phyloP scores from a whole-genome alignment of 1,284 basidiomycete genomes.

The Ustilago sp. region DNA sequence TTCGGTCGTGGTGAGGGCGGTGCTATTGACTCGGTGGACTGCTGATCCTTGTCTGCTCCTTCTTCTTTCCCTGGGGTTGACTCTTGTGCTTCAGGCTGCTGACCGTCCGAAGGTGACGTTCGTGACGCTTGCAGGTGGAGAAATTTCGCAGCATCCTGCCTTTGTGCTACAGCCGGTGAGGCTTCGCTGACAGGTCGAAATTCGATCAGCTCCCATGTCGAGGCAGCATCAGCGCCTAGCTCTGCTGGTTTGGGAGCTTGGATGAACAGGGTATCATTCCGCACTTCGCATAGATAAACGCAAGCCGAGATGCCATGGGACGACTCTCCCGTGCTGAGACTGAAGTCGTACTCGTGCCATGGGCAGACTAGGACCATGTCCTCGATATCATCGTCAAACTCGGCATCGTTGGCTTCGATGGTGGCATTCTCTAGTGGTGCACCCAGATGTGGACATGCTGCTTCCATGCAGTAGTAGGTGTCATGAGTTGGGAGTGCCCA shows the following conservation, averaged over 20 bases:
- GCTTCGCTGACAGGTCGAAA: constrained; percentile 83
- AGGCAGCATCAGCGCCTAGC: constrained; percentile 1
- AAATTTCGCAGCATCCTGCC: constrained; percentile 32
- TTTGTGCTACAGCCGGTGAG: constrained; percentile 19
- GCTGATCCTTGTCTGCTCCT: background rate
- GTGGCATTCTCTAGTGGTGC: constrained; percentile 85
- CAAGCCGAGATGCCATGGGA: constrained; percentile 83
- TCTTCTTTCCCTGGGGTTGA: background rate
- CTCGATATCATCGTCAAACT: constrained; percentile 71
- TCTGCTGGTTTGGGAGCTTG: constrained; percentile 42
- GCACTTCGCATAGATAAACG: constrained; percentile 77
- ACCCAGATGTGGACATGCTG: constrained; percentile 84
- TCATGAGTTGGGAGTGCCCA: constrained; percentile 18
- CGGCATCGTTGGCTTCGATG: constrained; percentile 72
- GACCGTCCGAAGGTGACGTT: constrained; percentile 30
- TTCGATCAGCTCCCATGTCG: constrained; percentile 79
- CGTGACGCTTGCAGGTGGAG: constrained; percentile 32
- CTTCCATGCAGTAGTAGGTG: constrained; percentile 81
- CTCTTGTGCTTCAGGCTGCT: background rate
- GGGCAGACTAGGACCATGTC: constrained; percentile 73
- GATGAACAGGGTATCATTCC: constrained; percentile 70
- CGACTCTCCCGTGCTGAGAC: constrained; percentile 78
- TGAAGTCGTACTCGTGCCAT: constrained; percentile 86
- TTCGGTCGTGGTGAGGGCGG: constrained; percentile 54
- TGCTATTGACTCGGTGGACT: constrained; percentile 7